Conservation (phyloP, 331 rosid genomes). For the Cydonia oblonga region DNA sequence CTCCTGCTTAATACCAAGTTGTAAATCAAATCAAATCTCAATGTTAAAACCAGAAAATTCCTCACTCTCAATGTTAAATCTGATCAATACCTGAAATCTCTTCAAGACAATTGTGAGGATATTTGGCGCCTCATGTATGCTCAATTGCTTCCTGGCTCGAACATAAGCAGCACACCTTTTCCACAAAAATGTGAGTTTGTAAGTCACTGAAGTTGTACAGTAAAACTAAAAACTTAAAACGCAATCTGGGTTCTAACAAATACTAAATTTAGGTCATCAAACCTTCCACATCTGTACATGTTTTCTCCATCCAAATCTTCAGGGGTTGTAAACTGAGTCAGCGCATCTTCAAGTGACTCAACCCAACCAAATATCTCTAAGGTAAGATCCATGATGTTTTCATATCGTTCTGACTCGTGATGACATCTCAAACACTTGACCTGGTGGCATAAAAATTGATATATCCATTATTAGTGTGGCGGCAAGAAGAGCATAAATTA, state of each 20-base stretch:
- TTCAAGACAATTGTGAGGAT: conserved; percentile 71
- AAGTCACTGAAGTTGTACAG: conserved; percentile 13
- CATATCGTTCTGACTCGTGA: conserved; percentile 71
- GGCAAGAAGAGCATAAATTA: background rate
- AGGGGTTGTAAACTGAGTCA: conserved; percentile 76
- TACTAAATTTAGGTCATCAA: conserved; percentile 7
- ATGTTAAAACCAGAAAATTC: background rate
- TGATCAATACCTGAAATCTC: conserved; percentile 67
- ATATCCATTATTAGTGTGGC: background rate
- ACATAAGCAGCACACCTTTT: conserved; percentile 67
- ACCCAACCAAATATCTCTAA: conserved; percentile 85
- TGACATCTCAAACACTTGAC: conserved; percentile 70
- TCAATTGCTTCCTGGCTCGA: conserved; percentile 68
- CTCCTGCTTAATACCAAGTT: too few species aligned
- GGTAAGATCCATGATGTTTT: conserved; percentile 72
- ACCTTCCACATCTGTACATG: conserved; percentile 92
- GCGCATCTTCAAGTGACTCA: conserved; percentile 74
- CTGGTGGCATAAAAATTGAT: conserved; percentile 27
- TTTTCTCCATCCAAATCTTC: conserved; percentile 90
- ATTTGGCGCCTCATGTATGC: conserved; percentile 81
- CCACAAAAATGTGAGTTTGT: conserved; percentile 12
- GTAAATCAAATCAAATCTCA: too few species aligned
- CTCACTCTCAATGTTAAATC: conserved; percentile 1
- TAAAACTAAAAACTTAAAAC: background rate
- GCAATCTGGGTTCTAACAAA: background rate